Evolutionary conservation across 805 yeast species (phyloP).

Genomic region (Nakazawaea laoshanensis): DNA sequence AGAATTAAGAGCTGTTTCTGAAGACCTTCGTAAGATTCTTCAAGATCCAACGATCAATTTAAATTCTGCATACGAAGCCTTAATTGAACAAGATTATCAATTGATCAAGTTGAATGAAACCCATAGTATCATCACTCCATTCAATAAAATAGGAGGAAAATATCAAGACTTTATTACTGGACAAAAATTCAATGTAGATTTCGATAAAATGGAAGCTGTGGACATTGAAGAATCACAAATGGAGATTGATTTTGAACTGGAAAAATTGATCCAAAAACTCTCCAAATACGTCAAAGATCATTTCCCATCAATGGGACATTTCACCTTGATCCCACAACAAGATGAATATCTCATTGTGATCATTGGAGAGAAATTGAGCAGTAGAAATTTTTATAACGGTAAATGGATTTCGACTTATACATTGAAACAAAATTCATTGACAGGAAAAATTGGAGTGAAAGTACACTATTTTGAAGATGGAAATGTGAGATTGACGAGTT

Average conservation of each 20-base stretch:
- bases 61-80: conserved; percentile 18
- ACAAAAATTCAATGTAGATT: conserved; percentile 51
- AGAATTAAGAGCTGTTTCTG: conserved; percentile 26
- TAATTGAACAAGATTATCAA: conserved; percentile 20
- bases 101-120: conserved; percentile 19
- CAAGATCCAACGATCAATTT: conserved; percentile 17
- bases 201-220: conserved; percentile 35
- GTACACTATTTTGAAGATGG: conserved; percentile 96
- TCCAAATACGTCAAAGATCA: conserved; percentile 51
- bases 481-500: conserved; percentile 68
- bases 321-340: conserved; percentile 34
- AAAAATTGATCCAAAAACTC: conserved; percentile 21
- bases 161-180: conserved; percentile 45
- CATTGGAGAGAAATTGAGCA: conserved; percentile 64
- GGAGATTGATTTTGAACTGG: conserved; percentile 13
- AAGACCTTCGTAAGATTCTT: conserved; percentile 20
- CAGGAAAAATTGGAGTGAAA: conserved; percentile 43
- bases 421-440: conserved; percentile 22
- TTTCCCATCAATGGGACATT: conserved; percentile 51
- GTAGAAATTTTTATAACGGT: conserved; percentile 82
- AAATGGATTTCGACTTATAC: conserved; percentile 71
- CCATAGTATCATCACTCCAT: conserved; percentile 34
- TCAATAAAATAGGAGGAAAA: conserved; percentile 41
- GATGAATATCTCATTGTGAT: conserved; percentile 35
- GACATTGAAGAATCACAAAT: conserved; percentile 34